Evolutionary conservation across 1,139 yeast genomes (phyloP), one percentile per base, ranked within the genome.

Genomic region (Wickerhamomyces sp.): DNA sequence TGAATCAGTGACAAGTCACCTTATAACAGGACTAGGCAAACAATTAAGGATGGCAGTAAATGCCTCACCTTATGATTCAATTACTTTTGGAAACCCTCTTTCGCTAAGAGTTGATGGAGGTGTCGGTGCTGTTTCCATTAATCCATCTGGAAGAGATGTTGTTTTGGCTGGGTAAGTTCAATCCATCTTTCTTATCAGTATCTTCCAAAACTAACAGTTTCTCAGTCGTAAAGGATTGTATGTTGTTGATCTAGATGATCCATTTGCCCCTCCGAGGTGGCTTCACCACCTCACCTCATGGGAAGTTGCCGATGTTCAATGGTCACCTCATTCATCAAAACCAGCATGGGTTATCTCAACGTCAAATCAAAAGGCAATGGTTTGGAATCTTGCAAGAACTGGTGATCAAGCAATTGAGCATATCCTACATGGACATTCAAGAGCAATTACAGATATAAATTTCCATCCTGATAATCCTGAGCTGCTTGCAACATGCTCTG

Each of bases 251-350:
- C 62, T 92, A 35, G 96, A 92, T 54, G 96, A 92, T 60, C 97
- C 97, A 1, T 90, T 88, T 61, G 80, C 94, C 1, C 89, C 96
- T 1, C 98, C 98, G 0, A 67, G 98, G 43, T 87, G 95, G 89
- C 72, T 92, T 21, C 95, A 82, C 42, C 97, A 92, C 57, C 72
- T 81, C 25, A 90, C 97, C 0, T 81, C 95, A 0, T 94, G 98
- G 98, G 97, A 92, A 60, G 98, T 92, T 2, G 97, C 98, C 0
- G 97, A 92, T 59, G 97, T 90, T 1, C 97, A 92, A 59, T 92
- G 98, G 97, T 87, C 95, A 3, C 97, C 97, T 0, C 95, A 88
- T 57, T 70, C 74, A 10, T 72, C 79, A 1, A 85, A 85, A 47
- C 94, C 96, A 0, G 73, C 84, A 15, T 89, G 97, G 96, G 89